A percentile compares a stretch with the other conserved stretches of the same genome.
Conservation (phyloP, 2,329 filamentous ascomycete species). For the Blumeria hordei region DNA sequence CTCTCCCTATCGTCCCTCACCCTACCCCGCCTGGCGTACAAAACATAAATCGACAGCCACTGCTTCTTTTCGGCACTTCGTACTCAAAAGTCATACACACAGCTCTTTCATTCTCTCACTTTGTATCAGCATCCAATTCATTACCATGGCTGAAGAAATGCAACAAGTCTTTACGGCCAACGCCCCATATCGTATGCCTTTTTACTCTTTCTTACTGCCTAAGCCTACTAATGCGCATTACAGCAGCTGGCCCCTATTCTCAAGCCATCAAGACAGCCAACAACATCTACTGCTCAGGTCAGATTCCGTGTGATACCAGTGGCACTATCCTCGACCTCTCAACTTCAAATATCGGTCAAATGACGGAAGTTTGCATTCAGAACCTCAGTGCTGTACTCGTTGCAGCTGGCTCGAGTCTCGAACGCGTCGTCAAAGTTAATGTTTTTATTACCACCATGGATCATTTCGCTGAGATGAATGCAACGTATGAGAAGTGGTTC, state of each 20-base stretch:
- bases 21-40: too few relatives aligned
- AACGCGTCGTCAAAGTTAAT: constrained; percentile 72
- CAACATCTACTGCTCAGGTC: constrained; percentile 43
- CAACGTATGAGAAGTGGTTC: constrained; percentile 31
- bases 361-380: constrained; percentile 42
- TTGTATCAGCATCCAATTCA: too few relatives aligned
- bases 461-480: constrained; percentile 34
- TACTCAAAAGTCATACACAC: too few relatives aligned
- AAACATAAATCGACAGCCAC: too few relatives aligned
- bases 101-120: too few relatives aligned
- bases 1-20: too few relatives aligned
- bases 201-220: too few relatives aligned
- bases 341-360: constrained; percentile 36
- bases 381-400: constrained; percentile 45
- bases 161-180: too few relatives aligned
- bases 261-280: constrained; percentile 40
- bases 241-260: constrained; percentile 18
- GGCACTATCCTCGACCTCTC: constrained; percentile 18
- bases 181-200: too few relatives aligned
- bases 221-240: not conserved
- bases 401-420: constrained; percentile 31
- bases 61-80: too few relatives aligned
- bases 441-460: constrained; percentile 53
- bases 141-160: too few relatives aligned
- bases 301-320: constrained; percentile 13